Percentiles rank a stretch among this genome's conserved stretches.
Evolutionary conservation across 805 yeast species (phyloP).

Genomic region (Diddensiella santjacobensis): DNA sequence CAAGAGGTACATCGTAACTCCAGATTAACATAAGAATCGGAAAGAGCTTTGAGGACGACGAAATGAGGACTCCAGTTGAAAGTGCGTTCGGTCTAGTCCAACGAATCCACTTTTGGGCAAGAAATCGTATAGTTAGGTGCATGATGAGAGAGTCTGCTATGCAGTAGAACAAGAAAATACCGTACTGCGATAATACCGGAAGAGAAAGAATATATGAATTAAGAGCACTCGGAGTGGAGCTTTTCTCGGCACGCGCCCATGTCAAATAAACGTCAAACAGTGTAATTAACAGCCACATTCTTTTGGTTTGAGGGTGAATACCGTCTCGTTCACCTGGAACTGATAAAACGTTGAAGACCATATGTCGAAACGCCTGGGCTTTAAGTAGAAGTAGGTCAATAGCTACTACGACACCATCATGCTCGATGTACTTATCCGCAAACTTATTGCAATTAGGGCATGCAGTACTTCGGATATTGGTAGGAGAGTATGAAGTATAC

Average conservation of each 20-base stretch:
- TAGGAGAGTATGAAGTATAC: slow-evolving; percentile 68
- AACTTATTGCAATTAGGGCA: slow-evolving; percentile 68
- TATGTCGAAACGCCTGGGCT: slow-evolving; percentile 75
- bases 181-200: slow-evolving; percentile 37
- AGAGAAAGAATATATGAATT: slow-evolving; percentile 22
- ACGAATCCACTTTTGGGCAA: slow-evolving; percentile 33
- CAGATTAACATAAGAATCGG: slow-evolving; percentile 94
- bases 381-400: slow-evolving; percentile 80
- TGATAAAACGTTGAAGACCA: slow-evolving; percentile 65
- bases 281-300: slow-evolving; percentile 59
- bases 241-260: slow-evolving; percentile 88
- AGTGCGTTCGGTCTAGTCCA: slow-evolving; percentile 44
- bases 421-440: slow-evolving; percentile 89
- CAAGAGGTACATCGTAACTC: slow-evolving; percentile 86
- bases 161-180: slow-evolving; percentile 36
- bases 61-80: slow-evolving; percentile 65
- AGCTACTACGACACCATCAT: slow-evolving; percentile 76
- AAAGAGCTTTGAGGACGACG: slow-evolving; percentile 75
- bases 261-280: slow-evolving; percentile 84
- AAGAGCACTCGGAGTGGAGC: slow-evolving; percentile 27
- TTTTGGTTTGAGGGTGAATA: slow-evolving; percentile 26
- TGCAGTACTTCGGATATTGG: slow-evolving; percentile 73
- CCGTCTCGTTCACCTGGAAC: slow-evolving; percentile 15
- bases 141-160: slow-evolving; percentile 32
- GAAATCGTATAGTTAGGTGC: slow-evolving; percentile 36